These are phyloP conservation scores for Pouteria campechiana DNA, from an alignment of 179 eudicot genomes.

Conservation along the genomic window DNA sequence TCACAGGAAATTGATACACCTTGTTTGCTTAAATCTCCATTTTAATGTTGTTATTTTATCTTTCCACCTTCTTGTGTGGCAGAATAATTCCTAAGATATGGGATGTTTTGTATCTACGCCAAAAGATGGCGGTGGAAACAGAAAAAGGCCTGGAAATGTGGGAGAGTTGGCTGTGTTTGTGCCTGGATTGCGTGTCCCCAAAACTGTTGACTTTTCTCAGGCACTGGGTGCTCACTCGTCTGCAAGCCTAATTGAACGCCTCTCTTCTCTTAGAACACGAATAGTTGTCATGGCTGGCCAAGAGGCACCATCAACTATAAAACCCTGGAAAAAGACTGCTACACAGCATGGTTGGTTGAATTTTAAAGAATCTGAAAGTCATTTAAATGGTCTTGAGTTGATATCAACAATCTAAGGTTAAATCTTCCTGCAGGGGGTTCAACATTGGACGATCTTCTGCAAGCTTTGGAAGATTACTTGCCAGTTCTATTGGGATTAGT, in stretches of 20 bases:
- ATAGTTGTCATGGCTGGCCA: constrained; percentile 95
- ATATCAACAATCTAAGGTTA: neutral
- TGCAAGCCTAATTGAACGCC: constrained; percentile 55
- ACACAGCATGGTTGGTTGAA: constrained; percentile 82
- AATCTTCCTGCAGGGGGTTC: constrained; percentile 73
- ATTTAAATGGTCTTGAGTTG: neutral
- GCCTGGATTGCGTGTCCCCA: constrained; percentile 82
- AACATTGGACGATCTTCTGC: constrained; percentile 78
- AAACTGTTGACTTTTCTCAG: constrained; percentile 60
- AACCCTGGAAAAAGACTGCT: constrained; percentile 61
- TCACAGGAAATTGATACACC: too few relatives aligned
- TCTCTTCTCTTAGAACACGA: constrained; percentile 86
- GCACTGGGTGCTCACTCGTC: constrained; percentile 46
- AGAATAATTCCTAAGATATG: constrained; percentile 24
- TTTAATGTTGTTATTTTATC: too few relatives aligned
- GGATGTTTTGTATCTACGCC: constrained; percentile 79
- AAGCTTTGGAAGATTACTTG: constrained; percentile 89
- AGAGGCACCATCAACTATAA: constrained; percentile 82
- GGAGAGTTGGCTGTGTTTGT: constrained; percentile 84
- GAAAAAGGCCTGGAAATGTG: constrained; percentile 78
- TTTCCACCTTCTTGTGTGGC: too few relatives aligned
- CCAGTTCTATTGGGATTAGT: constrained; percentile 89
- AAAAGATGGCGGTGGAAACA: constrained; percentile 51
- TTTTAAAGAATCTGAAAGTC: neutral
- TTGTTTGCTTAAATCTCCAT: too few relatives aligned